Evolutionary conservation across 306 rosid genomes (phyloP), one percentile per base, ranked within the genome.

Genomic region (Lathyrus sativus): DNA sequence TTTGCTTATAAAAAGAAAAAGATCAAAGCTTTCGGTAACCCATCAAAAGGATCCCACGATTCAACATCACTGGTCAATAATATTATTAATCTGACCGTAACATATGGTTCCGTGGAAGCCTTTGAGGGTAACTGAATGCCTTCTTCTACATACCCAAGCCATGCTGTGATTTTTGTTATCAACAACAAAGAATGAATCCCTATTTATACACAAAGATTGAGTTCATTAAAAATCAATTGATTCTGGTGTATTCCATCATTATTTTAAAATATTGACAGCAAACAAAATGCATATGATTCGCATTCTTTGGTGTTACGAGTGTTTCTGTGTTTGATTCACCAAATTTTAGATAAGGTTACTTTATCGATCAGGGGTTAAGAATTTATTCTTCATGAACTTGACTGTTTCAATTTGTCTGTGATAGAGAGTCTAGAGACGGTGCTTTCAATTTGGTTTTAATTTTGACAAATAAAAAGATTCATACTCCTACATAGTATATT

Each of bases 301-400:
- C 57, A 51, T 29, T 3, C 5, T 1, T 3, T 29, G 5, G 17
- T 18, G 13, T 50, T 18, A 50, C 17, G 28, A 50, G 17, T 15
- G 17, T 10, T 7, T 49, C 26, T 8, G 58, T 44, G 24, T 33
- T 59, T 50, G 56, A 75, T 68, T 60, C 79, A 39, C 79, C 69
- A 56, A 67, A 75, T 75, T 68, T 28, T 19, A 75, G 79, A 75
- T 75, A 49, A 68, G 49, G 41, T 60, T 59, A 68, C 79, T 75
- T 75, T 68, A 67, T 59, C 15, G 33, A 53, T 53, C 43, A 9
- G 11, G n/a, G 2, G 3, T 22, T 29, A 35, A 28, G 39, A 56
- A 56, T 56, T 56, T 28, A 56, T 56, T 68, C 79, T 57, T 12
- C 11, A 0, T 45, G 19, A 38, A 59, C 74, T 3, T 75, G 22